A percentile compares a stretch with the other conserved stretches of the same genome.
These are phyloP conservation scores for Monosporascus sp. DNA, from an alignment of 2,329 filamentous ascomycete species.

Conservation along the genomic window DNA sequence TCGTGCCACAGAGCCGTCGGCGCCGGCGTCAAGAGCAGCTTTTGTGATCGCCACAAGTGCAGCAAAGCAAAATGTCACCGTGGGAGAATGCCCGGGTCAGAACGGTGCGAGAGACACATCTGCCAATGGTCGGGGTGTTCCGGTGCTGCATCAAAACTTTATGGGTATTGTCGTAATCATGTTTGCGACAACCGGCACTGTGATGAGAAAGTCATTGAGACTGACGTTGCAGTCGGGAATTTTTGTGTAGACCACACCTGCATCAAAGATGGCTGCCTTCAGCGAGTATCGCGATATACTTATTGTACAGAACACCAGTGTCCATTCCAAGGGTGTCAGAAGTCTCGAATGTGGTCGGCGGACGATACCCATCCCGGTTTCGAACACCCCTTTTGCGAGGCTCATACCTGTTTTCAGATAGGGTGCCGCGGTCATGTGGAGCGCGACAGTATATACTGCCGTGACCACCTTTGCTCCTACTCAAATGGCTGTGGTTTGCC, in stretches of 20 bases:
- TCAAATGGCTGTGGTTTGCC: conserved; percentile 5
- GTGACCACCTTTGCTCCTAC: conserved; percentile 10
- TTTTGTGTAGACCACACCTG: conserved; percentile 10
- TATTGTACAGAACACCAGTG: conserved; percentile 11
- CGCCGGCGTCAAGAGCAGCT: conserved; percentile 2
- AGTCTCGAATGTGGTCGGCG: conserved; percentile 8
- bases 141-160: conserved; percentile 4
- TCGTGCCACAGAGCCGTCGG: conserved; percentile 9
- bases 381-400: conserved; percentile 10
- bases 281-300: conserved; percentile 1
- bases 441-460: conserved; percentile 9
- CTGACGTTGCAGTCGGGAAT: background rate
- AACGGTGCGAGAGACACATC: conserved; percentile 8
- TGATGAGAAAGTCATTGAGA: conserved; percentile 1
- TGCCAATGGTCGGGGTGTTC: conserved; percentile 8
- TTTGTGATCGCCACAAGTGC: conserved; percentile 13
- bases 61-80: conserved; percentile 5
- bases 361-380: conserved; percentile 1
- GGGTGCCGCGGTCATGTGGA: conserved; percentile 4
- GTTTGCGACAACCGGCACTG: conserved; percentile 8
- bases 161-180: conserved; percentile 11
- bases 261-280: conserved; percentile 5
- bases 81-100: conserved; percentile 4
- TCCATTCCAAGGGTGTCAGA: conserved; percentile 7
- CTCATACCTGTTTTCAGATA: conserved; percentile 8